Percentiles rank a stretch among this genome's conserved stretches.
Conservation (phyloP, 2,329 filamentous ascomycete genomes). For the Akanthomyces dipterigenus region DNA sequence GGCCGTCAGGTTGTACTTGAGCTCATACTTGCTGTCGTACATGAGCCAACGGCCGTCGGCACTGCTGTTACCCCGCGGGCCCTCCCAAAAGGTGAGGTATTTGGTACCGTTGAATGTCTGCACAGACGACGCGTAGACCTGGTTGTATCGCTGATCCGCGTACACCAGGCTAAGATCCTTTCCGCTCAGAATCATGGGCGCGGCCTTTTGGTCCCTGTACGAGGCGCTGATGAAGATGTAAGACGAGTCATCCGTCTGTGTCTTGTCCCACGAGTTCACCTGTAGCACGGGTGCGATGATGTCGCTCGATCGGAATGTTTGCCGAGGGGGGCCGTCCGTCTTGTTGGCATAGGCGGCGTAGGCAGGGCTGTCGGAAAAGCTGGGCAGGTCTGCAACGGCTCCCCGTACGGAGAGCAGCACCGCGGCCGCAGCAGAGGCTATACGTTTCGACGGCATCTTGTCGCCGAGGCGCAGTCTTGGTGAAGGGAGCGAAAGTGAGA, state of each 20-base stretch:
- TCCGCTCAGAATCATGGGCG: constrained; percentile 29
- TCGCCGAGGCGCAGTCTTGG: neutral
- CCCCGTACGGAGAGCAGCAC: constrained; percentile 11
- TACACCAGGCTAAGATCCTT: constrained; percentile 32
- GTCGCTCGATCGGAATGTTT: constrained; percentile 26
- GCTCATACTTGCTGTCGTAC: constrained; percentile 28
- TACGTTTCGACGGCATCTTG: neutral
- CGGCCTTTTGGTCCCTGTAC: constrained; percentile 19
- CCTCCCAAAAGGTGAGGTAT: constrained; percentile 32
- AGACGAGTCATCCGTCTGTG: constrained; percentile 21
- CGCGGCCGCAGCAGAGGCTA: neutral
- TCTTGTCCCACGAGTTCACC: constrained; percentile 24
- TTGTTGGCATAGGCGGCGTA: constrained; percentile 22
- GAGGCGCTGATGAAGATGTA: constrained; percentile 28
- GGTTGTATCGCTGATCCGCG: constrained; percentile 26
- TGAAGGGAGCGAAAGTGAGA: neutral
- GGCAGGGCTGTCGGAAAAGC: constrained; percentile 20
- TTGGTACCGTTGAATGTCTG: constrained; percentile 24
- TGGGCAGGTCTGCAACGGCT: constrained; percentile 20
- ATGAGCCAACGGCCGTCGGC: constrained; percentile 26
- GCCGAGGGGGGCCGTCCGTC: constrained; percentile 23
- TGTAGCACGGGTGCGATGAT: constrained; percentile 29
- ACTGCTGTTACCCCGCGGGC: constrained; percentile 19
- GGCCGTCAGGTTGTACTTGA: constrained; percentile 31
- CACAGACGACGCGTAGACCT: constrained; percentile 21